Base-by-base conservation (phyloP, 2,329 filamentous ascomycete species). In the Diplocarpon mali region DNA sequence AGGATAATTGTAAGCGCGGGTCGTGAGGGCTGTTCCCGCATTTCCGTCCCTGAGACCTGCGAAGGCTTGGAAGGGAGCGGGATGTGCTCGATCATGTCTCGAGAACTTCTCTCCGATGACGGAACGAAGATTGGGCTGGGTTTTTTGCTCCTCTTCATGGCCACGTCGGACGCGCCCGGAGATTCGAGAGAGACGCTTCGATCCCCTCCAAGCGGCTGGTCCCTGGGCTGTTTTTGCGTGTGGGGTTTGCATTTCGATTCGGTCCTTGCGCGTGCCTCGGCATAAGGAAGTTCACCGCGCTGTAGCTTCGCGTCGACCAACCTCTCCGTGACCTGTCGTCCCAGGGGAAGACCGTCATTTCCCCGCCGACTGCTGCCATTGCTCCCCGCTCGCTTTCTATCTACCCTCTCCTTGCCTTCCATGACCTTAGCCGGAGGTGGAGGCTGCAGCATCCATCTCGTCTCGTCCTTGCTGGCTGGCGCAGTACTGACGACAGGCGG, bases 361-460 rank as follows among this genome's bases (percentile, higher is more conserved):
- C 51, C 52, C 42, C 49, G 76, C 13, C 67, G 64, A 52, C 75
- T 81, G 34, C 58, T 61, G 3, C 52, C 53, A 44, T 55, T 56
- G 37, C 60, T 62, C 15, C 49, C 54, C 5, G 59, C 76, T 16
- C 68, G 47, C 37, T 76, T 81, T 43, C 80, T 69, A 56, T 72
- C 76, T 15, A 83, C 79, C 27, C 78, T 76, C 30, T 85, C 76
- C 62, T 89, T 92, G 53, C 88, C 89, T 52, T 83, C 84, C 89
- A 95, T 95, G 48, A 95, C 72, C 62, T 83, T 88, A 45, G 89
- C 87, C 29, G 82, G 77, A n/a, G 89, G 89, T 1, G 88, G 87
- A 2, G 89, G 89, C 59, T 94, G 86, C 41, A 94, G 69, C 88
- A 95, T 95, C 89, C 89, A 95, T 58, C 73, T 75, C 44, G 84